Base-by-base conservation (phyloP, 2,329 filamentous ascomycete species). In the Xylaria sp. region DNA sequence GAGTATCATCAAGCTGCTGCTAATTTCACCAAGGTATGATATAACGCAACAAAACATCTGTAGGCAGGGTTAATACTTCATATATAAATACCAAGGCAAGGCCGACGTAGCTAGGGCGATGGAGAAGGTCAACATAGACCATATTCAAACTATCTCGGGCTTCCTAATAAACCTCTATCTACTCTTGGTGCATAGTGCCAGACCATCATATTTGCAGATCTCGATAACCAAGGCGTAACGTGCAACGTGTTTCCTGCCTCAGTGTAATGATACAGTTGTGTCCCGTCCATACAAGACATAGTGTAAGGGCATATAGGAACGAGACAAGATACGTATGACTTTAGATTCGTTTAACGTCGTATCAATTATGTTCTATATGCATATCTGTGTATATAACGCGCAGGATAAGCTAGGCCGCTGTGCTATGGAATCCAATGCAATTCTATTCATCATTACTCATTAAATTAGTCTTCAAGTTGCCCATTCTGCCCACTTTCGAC, bases 391-490 rank as follows among this genome's bases (percentile, higher is more conserved):
- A 61, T 45, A 54, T 39, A 48, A 55, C 30, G 27, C 27, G 54
- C 47, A 24, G 51, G n/a, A 53, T 48, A 50, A 17, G 57, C 51
- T 56, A 27, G 21, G 51, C 42, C n/a, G 5, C 45, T 32, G 58
- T 62, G 47, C 61, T 17, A 24, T 64, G 34, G 21, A 12, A 64
- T 61, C 55, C 60, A 67, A 67, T 59, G 56, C 64, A 39, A 36
- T 50, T 47, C 61, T 64, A 64, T 68, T 61, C 54, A 68, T 69
- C 68, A 69, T 68, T 68, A 69, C 32, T 68, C 53, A 65, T 69
- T 61, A 69, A 21, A 68, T 61, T 51, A 8, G 50, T 48, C 34
- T 39, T 57, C 39, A 42, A 27, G 47, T 51, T 21, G 19, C 9
- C 42, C 9, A 12, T 8, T 53, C 17, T 42, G 2, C 39, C 27